Percentiles rank a stretch among this genome's conserved stretches.
Evolutionary conservation across 441 rosid species (phyloP).

Genomic region (Pelargonium fulgidum): DNA sequence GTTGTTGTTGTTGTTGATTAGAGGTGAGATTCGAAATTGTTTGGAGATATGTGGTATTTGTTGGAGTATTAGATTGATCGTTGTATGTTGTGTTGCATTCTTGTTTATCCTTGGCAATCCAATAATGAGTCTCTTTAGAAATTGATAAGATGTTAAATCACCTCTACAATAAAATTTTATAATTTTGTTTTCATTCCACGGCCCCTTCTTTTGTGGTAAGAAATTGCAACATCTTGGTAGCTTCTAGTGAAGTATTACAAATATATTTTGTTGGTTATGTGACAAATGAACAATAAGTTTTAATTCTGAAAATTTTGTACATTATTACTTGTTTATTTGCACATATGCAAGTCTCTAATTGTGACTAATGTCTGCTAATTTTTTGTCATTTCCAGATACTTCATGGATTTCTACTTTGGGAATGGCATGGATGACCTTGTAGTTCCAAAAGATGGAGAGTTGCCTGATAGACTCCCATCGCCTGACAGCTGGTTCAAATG

Average conservation of each 20-base stretch:
- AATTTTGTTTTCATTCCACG: no score
- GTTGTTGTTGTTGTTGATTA: neutral
- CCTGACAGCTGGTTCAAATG: conserved; percentile 3
- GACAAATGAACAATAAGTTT: neutral
- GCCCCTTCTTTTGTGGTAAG: neutral
- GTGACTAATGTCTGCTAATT: neutral
- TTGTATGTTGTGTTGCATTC: no score
- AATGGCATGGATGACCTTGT: conserved; percentile 3
- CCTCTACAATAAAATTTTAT: no score
- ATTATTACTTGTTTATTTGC: neutral
- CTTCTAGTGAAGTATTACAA: neutral
- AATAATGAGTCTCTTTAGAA: no score
- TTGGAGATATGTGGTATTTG: no score
- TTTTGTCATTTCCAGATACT: neutral
- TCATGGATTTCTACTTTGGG: neutral
- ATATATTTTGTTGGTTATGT: neutral
- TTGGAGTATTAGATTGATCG: no score
- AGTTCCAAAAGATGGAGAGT: neutral
- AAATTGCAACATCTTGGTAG: neutral
- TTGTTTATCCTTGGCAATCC: no score
- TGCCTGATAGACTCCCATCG: neutral
- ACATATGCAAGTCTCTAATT: neutral
- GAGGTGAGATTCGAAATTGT: neutral
- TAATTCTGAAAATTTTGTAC: neutral
- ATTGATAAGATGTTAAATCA: no score